Conservation (phyloP, 78 protist genomes). For the Cyanophora paradoxa region DNA sequence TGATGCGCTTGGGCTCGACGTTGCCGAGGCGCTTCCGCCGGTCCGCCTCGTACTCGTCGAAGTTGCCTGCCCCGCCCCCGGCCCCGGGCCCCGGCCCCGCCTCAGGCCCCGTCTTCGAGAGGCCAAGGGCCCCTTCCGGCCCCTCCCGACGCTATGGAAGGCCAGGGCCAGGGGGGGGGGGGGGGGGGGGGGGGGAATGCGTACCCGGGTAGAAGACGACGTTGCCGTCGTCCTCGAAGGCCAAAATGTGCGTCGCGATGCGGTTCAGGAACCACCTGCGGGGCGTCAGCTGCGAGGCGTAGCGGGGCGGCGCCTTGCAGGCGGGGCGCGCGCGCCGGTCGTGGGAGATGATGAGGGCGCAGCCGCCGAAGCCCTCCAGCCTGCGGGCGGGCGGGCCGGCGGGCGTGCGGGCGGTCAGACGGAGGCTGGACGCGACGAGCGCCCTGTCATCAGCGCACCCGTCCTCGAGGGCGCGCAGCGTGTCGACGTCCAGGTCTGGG, state of each 20-base stretch:
- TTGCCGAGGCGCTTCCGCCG: background rate
- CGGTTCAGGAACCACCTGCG: conserved; percentile 25
- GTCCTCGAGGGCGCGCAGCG: conserved; percentile 32
- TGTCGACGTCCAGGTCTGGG: conserved; percentile 46
- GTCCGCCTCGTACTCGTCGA: conserved; percentile 5
- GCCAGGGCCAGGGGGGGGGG: too few species aligned
- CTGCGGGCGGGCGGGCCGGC: too few species aligned
- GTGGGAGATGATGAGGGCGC: conserved; percentile 28
- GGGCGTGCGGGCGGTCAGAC: too few species aligned
- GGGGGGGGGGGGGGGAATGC: too few species aligned
- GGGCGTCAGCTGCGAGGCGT: background rate
- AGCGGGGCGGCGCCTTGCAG: background rate
- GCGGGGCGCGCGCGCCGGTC: conserved; percentile 6
- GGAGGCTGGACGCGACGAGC: conserved; percentile 16
- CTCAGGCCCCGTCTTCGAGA: too few species aligned
- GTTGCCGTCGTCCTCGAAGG: conserved; percentile 29
- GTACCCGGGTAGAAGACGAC: too few species aligned
- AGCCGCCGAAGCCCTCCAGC: conserved; percentile 36
- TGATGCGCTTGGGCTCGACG: conserved; percentile 8
- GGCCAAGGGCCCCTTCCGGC: too few species aligned
- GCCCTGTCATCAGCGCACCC: too few species aligned
- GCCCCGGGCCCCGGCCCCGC: too few species aligned
- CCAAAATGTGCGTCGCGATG: conserved; percentile 34
- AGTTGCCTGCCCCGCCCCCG: conserved; percentile 17
- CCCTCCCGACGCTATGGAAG: too few species aligned